Evolutionary conservation across 371 early-diverging fungal genomes (phyloP), one percentile per base, ranked within the genome.

Genomic region (Dichotomocladium elegans): DNA sequence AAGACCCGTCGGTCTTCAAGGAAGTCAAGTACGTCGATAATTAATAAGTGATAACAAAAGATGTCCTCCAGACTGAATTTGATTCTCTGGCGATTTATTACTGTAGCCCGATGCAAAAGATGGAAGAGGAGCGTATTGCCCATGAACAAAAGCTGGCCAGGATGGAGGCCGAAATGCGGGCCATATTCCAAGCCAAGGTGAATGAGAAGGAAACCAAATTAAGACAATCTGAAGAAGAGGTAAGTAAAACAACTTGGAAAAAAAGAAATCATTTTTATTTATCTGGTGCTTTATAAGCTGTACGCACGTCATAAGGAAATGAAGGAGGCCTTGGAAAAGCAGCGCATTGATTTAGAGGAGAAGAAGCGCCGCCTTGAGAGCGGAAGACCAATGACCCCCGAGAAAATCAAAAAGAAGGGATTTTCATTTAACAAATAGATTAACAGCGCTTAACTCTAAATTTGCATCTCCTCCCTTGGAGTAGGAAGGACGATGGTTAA

Each of bases 131-230:
- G 74, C 86, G 90, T 45, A 62, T 82, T 19, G 82, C 91, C 50
- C 98, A 98, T 63, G 97, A 98, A 70, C 88, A 86, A 62, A 95
- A 94, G 77, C 83, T 98, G 79, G 82, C 88, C 61, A 95, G 95
- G 85, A 94, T 98, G 97, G 97, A 98, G 67, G 85, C 90, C 35
- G 97, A 98, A 70, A 96, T 98, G 97, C 89, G 91, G 69, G 83
- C 89, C 10, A 96, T 98, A 30, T 96, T 98, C 90, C 92, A 94
- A 70, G 94, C 93, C 60, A 98, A 98, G 84, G 96, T 98, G 6
- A 91, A 93, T 56, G 98, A 98, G 70, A 96, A 96, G 82, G 97
- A 96, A 69, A 77, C 89, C 51, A 96, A 96, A 79, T 78, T 98
- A 64, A 95, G 94, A 77, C 94, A 94, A 64, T 87, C 89, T 22